These are phyloP conservation scores for Aureobasidium uvarum DNA, from an alignment of 2,329 filamentous ascomycete genomes.

Conservation along the genomic window DNA sequence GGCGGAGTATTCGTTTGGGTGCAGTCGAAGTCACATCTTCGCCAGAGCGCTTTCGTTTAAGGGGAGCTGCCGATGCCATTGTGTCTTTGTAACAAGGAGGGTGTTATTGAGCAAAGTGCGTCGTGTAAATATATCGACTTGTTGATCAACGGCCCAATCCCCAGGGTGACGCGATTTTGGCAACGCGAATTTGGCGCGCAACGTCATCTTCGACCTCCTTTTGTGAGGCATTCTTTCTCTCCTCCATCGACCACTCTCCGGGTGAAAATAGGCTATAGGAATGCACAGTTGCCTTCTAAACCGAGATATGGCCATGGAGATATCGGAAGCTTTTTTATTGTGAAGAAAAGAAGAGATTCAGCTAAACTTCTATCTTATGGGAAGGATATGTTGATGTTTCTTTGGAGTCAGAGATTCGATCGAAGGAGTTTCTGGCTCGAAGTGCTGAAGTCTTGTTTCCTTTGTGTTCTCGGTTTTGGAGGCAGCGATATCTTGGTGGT, in stretches of 20 bases:
- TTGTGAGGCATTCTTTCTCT: neutral
- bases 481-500: neutral
- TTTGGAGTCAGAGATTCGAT: too few species aligned
- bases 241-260: too few species aligned
- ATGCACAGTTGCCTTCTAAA: too few species aligned
- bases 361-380: too few species aligned
- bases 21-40: neutral
- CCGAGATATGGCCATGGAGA: too few species aligned
- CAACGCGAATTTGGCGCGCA: slow-evolving; percentile 10
- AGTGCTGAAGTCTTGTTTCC: too few species aligned
- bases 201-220: neutral
- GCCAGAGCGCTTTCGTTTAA: slow-evolving; percentile 14
- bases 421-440: too few species aligned
- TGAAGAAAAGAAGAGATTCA: too few species aligned
- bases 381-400: too few species aligned
- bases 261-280: too few species aligned
- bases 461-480: neutral
- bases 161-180: slow-evolving; percentile 4
- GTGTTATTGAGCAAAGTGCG: neutral
- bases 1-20: neutral
- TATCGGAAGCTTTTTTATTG: too few species aligned
- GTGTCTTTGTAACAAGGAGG: neutral
- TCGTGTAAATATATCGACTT: neutral
- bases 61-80: neutral
- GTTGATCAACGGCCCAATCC: neutral